Evolutionary conservation across 371 early-diverging fungal genomes (phyloP).

Genomic region (Lichtheimia hyalospora): DNA sequence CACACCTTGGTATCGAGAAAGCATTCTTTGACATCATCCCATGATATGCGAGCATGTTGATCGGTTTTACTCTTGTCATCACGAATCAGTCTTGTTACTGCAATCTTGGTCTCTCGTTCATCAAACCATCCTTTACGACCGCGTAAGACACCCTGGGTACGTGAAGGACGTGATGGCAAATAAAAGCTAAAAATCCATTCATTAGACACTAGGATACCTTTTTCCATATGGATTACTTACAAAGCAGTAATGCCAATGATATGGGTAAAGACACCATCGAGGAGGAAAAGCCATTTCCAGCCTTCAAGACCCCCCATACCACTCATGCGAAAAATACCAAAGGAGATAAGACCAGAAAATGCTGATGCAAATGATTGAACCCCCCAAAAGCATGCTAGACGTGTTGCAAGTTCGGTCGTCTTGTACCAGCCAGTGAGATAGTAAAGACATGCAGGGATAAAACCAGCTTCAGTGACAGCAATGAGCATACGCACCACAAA

Average conservation of each 20-base stretch:
- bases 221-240: conserved; percentile 18
- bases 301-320: conserved; percentile 56
- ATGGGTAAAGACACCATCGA: conserved; percentile 54
- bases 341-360: conserved; percentile 57
- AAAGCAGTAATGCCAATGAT: conserved; percentile 42
- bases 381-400: conserved; percentile 64
- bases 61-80: conserved; percentile 52
- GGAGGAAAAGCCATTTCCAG: conserved; percentile 60
- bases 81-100: conserved; percentile 53
- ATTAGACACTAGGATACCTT: not conserved
- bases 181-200: conserved; percentile 27
- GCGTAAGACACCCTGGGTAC: conserved; percentile 39
- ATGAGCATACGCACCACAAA: conserved; percentile 28
- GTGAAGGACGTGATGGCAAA: conserved; percentile 43
- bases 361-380: conserved; percentile 58
- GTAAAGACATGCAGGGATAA: conserved; percentile 55
- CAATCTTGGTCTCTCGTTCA: conserved; percentile 36
- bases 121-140: conserved; percentile 22
- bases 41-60: conserved; percentile 24
- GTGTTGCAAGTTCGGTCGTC: conserved; percentile 53
- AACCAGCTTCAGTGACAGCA: conserved; percentile 51
- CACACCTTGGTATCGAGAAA: conserved; percentile 41
- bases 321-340: conserved; percentile 53
- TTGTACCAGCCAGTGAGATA: conserved; percentile 65
- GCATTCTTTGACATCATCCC: conserved; percentile 4